Base-by-base conservation (phyloP, 768 basidiomycete species). In the Heimioporus sp. region DNA sequence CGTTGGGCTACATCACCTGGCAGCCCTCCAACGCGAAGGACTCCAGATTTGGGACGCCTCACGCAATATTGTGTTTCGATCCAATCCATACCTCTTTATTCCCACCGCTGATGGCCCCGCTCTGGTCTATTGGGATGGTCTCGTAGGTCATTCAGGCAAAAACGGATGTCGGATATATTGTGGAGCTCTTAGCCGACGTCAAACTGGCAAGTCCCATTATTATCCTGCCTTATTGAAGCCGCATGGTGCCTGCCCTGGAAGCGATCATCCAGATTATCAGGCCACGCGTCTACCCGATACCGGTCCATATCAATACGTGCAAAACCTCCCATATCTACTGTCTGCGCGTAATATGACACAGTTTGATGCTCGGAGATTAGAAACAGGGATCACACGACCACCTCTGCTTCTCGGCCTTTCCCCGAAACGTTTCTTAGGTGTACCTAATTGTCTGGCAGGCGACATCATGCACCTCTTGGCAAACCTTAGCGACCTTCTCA, bases 381-480 rank as follows among this genome's bases (percentile, higher is more conserved):
- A 34, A 34, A 34, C 34, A 34, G 34, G 34, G 11, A 10, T 10
- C 13, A 34, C 34, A 10, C 3, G 13, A 34, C 34, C 8, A 3
- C 34, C 34, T 34, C 34, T 34, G 10, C 10, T 34, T 34, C 34
- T 34, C 10, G 34, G 34, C 3, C 58, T 80, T 10, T 17, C 39
- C 0, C 43, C 41, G 0, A 19, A 39, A 0, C 43, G 24, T 3
- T 63, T 46, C 0, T 63, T 76, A 9, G 59, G 62, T 0, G 48
- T 76, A 5, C 76, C 76, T 0, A 28, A 43, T 0, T 66, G 64
- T 21, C 78, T 78, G 56, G 51, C 63, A 0, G 61, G 67, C 1
- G 77, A 80, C 50, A 17, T 69, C 0, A 80, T 80, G 76, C 74
- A 78, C 54, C 61, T 74, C 0, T 45, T 47, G 1, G 44, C 65